Evolutionary conservation across 441 rosid genomes (phyloP), one percentile per base, ranked within the genome.

Genomic region (Daphne laureola): DNA sequence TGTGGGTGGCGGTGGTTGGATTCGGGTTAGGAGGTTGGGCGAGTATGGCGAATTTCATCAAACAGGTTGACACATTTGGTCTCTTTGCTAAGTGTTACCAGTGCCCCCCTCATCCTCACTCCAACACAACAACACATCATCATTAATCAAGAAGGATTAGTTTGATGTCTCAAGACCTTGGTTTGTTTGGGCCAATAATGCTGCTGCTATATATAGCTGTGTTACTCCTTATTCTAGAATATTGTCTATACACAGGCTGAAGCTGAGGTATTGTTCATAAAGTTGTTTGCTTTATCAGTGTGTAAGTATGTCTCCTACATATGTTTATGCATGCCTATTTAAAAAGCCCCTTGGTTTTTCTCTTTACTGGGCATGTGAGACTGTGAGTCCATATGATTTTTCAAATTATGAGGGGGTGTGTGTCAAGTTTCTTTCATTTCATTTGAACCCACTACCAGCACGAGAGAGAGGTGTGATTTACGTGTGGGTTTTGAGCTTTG

Each of bases 11-110:
- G 1, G 73, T 75, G 17, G 71, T 80, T 44, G 86, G 86, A 16
- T 80, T 80, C 21, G 81, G 81, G 12, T 54, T 78, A 36, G 86
- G 81, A 47, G 86, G 83, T 16, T 80, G 86, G 83, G 86, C 81
- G 5, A 80, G 86, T 56, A 57, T 80, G 79, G 35, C 67, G 43
- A 75, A 80, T 54, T 80, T 80, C 71, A 63, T 80, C 58, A 69
- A 23, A 38, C 83, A 80, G 53, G 79, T 80, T 3, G 79, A 75
- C 61, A 75, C 77, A n/a, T 80, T 80, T 14, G 81, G 83, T 0
- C 78, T 78, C n/a, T 80, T 78, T 31, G 81, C 83, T 16, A 80
- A 80, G 65, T 80, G 86, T 60, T 80, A 78, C 68, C 86, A 78
- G 23, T 80, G 86, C 53, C 67, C 78, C 12, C 61, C 72, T 2